phyloP scores from a whole-genome alignment of 163 green algal species.

The Smithsoniella earleae region DNA sequence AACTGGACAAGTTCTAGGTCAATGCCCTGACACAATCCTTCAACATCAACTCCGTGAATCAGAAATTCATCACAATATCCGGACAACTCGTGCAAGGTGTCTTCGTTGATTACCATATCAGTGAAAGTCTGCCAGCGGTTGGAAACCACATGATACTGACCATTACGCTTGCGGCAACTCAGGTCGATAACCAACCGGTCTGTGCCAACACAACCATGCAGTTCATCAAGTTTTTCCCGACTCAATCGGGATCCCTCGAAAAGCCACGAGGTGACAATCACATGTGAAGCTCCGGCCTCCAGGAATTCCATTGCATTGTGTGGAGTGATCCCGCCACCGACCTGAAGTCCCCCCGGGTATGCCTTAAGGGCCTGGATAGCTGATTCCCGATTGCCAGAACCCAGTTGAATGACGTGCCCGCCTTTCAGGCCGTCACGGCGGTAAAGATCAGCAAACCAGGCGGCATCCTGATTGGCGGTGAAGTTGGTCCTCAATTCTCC shows the following conservation, averaged over 20 bases:
- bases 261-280: too few relatives aligned
- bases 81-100: slow-evolving; percentile 57
- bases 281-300: too few relatives aligned
- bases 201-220: too few relatives aligned
- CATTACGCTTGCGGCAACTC: slow-evolving; percentile 75
- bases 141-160: slow-evolving; percentile 80
- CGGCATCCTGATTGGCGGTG: slow-evolving; percentile 66
- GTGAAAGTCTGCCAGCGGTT: slow-evolving; percentile 74
- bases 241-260: too few relatives aligned
- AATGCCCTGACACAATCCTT: slow-evolving; percentile 83
- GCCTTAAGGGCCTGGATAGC: too few relatives aligned
- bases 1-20: slow-evolving; percentile 84
- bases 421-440: slow-evolving; percentile 62
- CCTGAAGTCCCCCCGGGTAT: too few relatives aligned
- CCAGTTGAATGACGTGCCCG: slow-evolving; percentile 97
- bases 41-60: slow-evolving; percentile 95
- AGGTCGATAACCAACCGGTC: slow-evolving; percentile 89
- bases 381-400: slow-evolving; percentile 62
- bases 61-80: slow-evolving; percentile 86
- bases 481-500: too few relatives aligned
- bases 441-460: slow-evolving; percentile 85
- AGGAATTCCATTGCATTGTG: too few relatives aligned
- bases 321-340: too few relatives aligned
- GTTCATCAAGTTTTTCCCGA: too few relatives aligned
- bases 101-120: slow-evolving; percentile 40